Percentiles rank a stretch among this genome's conserved stretches.
phyloP scores from a whole-genome alignment of 202 grass and related monocot species.

The Panicum hallii region DNA sequence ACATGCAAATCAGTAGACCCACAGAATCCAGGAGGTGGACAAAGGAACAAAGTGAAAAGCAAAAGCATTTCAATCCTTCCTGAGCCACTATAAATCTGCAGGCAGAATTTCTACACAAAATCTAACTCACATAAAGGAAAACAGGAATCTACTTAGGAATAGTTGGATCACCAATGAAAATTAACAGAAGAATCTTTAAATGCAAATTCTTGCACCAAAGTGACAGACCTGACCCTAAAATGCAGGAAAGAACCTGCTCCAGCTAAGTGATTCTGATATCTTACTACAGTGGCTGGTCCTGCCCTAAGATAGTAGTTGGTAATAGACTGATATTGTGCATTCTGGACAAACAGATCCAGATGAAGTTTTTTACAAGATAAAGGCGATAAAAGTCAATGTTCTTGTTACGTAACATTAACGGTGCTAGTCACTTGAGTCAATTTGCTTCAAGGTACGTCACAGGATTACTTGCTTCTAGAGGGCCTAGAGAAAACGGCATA shows the following conservation, averaged over 20 bases:
- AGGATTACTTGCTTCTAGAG: constrained; percentile 25
- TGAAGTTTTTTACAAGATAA: constrained; percentile 22
- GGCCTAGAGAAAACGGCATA: constrained; percentile 55
- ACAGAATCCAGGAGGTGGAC: not conserved
- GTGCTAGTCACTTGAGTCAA: constrained; percentile 18
- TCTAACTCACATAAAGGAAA: not conserved
- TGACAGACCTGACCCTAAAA: not conserved
- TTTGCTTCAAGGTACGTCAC: constrained; percentile 26
- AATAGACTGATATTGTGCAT: not conserved
- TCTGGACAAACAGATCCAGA: not conserved
- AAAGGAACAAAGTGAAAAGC: not conserved
- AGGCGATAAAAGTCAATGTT: not conserved
- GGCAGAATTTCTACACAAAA: not conserved
- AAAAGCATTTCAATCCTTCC: not conserved
- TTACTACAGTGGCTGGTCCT: not conserved
- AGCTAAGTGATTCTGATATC: not conserved
- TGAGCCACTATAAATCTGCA: not conserved
- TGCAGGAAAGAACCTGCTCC: not conserved
- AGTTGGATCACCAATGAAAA: not conserved
- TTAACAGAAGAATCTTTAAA: not conserved
- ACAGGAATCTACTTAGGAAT: not conserved
- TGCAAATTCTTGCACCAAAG: not conserved
- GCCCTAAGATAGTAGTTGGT: not conserved
- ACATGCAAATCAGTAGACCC: constrained; percentile 10
- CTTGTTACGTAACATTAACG: constrained; percentile 11